Evolutionary conservation across 2,329 filamentous ascomycete species (phyloP), one percentile per base, ranked within the genome.

Genomic region (Fusarium sp.): DNA sequence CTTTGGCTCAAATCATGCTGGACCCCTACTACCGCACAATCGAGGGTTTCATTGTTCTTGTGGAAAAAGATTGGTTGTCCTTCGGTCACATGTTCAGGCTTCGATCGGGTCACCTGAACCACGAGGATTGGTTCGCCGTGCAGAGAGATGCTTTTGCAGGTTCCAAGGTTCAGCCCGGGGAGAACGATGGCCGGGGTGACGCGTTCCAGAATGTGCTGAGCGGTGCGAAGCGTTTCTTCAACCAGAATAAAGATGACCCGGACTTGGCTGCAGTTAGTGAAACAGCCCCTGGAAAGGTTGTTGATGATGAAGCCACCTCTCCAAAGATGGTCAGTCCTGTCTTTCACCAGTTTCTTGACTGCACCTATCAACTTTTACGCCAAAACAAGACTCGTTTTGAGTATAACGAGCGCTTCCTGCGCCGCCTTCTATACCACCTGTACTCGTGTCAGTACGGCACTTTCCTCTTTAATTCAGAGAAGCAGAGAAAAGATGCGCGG

Each of bases 61-160:
- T 99, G 5, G 96, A 99, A 82, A 99, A 99, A 80, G 96, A 99
- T 79, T 99, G 96, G 94, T 84, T 99, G 18, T 96, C 95, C 0
- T 99, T 98, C 83, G 96, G 96, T 4, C 95, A 99, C 82, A 98
- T 97, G 92, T 99, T 99, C 82, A 91, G 94, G 60, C 90, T 97
- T 77, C 91, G 96, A n/a, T 93, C 93, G 19, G 96, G 96, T 7
- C 93, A 93, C 75, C 83, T 98, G 61, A 94, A 91, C 78, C 93
- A 93, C 73, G 95, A 98, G 73, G 97, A 97, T 78, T 98, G 95
- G 94, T 99, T 99, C 79, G 87, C 90, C 23, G 89, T 94, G 31
- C 94, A 98, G 79, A 95, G 92, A 76, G 95, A 98, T 80, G 87
- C 83, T 82, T 92, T 86, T 85, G 93, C 83, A 74, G 92, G 89